These are phyloP conservation scores for Cadophora gregata DNA, from an alignment of 2,329 filamentous ascomycete genomes.

Conservation along the genomic window DNA sequence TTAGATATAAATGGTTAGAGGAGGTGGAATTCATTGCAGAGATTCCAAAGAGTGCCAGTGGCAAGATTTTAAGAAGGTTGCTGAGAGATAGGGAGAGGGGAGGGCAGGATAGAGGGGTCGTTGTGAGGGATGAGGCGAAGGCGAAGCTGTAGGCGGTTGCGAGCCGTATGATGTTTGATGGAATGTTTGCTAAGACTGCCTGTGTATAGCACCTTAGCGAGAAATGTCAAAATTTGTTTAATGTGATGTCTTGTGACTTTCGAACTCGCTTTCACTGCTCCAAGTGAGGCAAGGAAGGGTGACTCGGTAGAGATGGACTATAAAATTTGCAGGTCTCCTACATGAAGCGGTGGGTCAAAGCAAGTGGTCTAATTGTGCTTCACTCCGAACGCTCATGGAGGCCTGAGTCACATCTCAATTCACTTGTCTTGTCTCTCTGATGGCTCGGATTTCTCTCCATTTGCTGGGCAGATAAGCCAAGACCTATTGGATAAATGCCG, in stretches of 20 bases:
- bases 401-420: background rate
- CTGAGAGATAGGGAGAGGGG: slow-evolving; percentile 54
- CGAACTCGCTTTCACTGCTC: background rate
- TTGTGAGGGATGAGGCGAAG: slow-evolving; percentile 40
- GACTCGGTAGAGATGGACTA: too few species aligned
- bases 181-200: background rate
- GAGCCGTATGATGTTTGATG: background rate
- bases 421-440: background rate
- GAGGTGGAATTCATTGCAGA: slow-evolving; percentile 59
- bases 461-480: slow-evolving; percentile 6
- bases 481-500: background rate
- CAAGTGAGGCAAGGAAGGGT: background rate
- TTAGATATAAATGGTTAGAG: slow-evolving; percentile 60
- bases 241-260: background rate
- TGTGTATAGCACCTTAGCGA: background rate
- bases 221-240: background rate
- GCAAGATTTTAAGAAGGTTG: slow-evolving; percentile 66
- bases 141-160: slow-evolving; percentile 42
- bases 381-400: background rate
- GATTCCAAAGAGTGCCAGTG: slow-evolving; percentile 68
- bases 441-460: background rate
- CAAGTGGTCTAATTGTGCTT: background rate
- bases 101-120: slow-evolving; percentile 43
- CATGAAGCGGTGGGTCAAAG: background rate
- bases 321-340: background rate